Conservation (phyloP, 2,329 filamentous ascomycete species). For the Conoideocrella luteorostrata region DNA sequence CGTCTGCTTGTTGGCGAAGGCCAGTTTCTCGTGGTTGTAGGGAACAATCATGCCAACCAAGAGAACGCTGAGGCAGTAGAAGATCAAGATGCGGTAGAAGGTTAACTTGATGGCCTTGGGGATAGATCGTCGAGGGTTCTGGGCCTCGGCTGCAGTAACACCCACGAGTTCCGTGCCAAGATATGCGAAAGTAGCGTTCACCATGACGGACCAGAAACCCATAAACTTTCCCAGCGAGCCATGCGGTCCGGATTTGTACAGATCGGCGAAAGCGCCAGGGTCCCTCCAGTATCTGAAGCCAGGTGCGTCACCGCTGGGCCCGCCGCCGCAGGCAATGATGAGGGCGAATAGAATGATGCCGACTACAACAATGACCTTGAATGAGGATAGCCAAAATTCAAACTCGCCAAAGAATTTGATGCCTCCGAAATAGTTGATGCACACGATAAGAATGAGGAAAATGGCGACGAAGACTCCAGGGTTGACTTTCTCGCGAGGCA, state of each 20-base stretch:
- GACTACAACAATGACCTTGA: constrained; percentile 63
- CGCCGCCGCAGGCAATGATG: constrained; percentile 58
- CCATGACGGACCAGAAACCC: constrained; percentile 64
- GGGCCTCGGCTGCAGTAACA: constrained; percentile 71
- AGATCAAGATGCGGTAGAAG: constrained; percentile 76
- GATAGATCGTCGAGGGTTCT: constrained; percentile 71
- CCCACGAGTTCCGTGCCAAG: constrained; percentile 71
- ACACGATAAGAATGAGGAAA: constrained; percentile 55
- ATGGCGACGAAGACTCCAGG: constrained; percentile 74
- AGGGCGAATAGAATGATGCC: constrained; percentile 60
- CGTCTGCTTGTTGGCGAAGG: constrained; percentile 44
- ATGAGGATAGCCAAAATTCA: constrained; percentile 55
- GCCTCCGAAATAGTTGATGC: constrained; percentile 57
- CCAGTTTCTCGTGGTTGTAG: constrained; percentile 56
- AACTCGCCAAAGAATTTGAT: constrained; percentile 64
- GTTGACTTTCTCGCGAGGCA: constrained; percentile 58
- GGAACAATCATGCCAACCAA: constrained; percentile 72
- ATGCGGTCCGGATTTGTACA: constrained; percentile 15
- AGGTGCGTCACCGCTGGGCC: constrained; percentile 53
- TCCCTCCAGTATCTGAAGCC: constrained; percentile 62
- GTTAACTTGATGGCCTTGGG: constrained; percentile 73
- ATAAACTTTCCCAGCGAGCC: constrained; percentile 44
- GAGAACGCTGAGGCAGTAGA: constrained; percentile 69
- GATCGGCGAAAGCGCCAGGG: constrained; percentile 41
- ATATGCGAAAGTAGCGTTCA: constrained; percentile 74